Conservation (phyloP, 768 basidiomycete genomes). For the Rhizopogon rudus region DNA sequence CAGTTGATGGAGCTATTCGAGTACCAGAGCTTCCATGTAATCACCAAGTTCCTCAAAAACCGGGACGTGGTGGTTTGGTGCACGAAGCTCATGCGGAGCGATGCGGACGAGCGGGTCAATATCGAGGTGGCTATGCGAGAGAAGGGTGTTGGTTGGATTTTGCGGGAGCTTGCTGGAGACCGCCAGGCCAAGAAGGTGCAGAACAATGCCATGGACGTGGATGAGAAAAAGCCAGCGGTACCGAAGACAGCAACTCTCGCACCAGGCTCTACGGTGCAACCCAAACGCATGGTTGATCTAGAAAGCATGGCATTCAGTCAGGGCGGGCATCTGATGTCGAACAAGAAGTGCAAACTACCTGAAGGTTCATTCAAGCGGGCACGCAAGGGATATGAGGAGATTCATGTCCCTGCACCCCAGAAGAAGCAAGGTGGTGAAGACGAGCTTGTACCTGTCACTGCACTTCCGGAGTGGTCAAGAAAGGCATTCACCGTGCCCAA, state of each 20-base stretch:
- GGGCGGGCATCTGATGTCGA: conserved; percentile 96
- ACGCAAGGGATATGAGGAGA: conserved; percentile 96
- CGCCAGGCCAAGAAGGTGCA: conserved; percentile 50
- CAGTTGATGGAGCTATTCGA: conserved; percentile 96
- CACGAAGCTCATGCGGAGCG: conserved; percentile 88
- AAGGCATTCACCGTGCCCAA: conserved; percentile 78
- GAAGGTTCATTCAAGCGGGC: conserved; percentile 97
- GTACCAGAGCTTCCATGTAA: conserved; percentile 86
- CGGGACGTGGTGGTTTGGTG: conserved; percentile 97
- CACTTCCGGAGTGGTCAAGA: conserved; percentile 82
- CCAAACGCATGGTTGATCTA: conserved; percentile 81
- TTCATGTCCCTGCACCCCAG: conserved; percentile 94
- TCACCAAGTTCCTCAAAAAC: conserved; percentile 89
- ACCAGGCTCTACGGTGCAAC: conserved; percentile 83
- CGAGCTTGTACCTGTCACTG: conserved; percentile 67
- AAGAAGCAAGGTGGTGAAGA: conserved; percentile 56
- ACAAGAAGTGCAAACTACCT: conserved; percentile 97
- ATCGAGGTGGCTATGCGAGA: conserved; percentile 98
- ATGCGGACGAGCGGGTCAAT: conserved; percentile 85
- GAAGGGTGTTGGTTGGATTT: conserved; percentile 94
- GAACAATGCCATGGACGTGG: conserved; percentile 75
- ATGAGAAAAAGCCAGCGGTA: conserved; percentile 48
- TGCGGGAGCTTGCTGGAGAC: conserved; percentile 83
- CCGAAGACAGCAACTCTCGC: conserved; percentile 84
- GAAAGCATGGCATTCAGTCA: conserved; percentile 96